Evolutionary conservation across 345 rosid genomes (phyloP).

Genomic region (Hibiscus trionum): DNA sequence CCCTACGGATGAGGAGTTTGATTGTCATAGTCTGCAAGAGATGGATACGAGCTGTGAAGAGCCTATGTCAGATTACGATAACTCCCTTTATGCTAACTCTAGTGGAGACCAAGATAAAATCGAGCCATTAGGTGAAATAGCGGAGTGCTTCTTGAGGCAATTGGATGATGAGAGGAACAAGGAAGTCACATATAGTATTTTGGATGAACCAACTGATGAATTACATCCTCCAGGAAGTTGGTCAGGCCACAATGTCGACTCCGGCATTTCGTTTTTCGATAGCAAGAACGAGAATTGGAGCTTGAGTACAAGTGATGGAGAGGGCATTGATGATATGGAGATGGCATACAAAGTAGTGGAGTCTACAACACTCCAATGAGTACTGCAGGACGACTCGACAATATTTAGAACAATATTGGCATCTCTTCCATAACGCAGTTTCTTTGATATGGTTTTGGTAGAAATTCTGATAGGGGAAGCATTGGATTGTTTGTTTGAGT

Average conservation of each 20-base stretch:
- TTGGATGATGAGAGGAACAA: constrained; percentile 23
- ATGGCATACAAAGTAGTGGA: constrained; percentile 24
- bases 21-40: constrained; percentile 50
- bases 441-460: constrained; percentile 32
- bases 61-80: constrained; percentile 40
- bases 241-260: constrained; percentile 29
- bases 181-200: constrained; percentile 6
- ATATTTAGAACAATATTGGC: constrained; percentile 7
- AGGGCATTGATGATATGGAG: constrained; percentile 12
- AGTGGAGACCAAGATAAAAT: constrained; percentile 31
- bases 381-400: constrained; percentile 14
- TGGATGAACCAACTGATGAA: constrained; percentile 12
- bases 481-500: constrained; percentile 25
- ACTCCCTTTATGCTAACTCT: constrained; percentile 27
- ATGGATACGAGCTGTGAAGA: constrained; percentile 73
- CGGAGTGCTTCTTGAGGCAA: constrained; percentile 62
- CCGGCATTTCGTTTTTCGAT: constrained; percentile 36
- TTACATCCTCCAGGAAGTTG: constrained; percentile 21
- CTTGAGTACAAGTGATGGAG: constrained; percentile 17
- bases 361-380: constrained; percentile 13
- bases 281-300: constrained; percentile 38
- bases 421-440: neutral
- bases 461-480: constrained; percentile 18
- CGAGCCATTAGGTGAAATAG: constrained; percentile 50
- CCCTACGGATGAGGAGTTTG: constrained; percentile 51